Conservation (phyloP, 495 filamentous ascomycete species). For the Mytilinidion resinicola region DNA sequence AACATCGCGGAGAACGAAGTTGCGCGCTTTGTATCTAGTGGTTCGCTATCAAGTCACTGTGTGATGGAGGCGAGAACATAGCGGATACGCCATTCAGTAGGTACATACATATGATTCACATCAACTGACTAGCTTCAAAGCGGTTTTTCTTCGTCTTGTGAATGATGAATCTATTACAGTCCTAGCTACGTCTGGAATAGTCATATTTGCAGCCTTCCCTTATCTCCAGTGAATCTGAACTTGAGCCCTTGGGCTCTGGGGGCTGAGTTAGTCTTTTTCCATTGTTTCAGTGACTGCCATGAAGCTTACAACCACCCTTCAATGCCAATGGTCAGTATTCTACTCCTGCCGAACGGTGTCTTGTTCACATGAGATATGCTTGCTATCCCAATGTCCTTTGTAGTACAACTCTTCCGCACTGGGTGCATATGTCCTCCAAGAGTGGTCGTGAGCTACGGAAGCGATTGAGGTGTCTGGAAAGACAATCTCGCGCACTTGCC, state of each 20-base stretch:
- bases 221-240: slow-evolving; percentile 58
- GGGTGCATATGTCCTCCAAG: slow-evolving; percentile 48
- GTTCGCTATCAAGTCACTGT: no score
- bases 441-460: slow-evolving; percentile 13
- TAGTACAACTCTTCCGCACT: slow-evolving; percentile 58
- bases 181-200: no score
- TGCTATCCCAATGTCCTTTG: slow-evolving; percentile 64
- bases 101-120: no score
- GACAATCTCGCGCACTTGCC: slow-evolving; percentile 41
- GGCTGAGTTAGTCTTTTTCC: background rate
- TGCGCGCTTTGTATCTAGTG: no score
- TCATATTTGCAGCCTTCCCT: slow-evolving; percentile 18
- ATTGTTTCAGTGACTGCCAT: background rate
- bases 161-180: no score
- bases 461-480: slow-evolving; percentile 46
- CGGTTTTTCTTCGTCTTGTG: no score
- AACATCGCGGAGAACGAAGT: no score
- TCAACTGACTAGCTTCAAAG: no score
- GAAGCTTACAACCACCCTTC: slow-evolving; percentile 35
- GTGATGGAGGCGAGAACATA: no score
- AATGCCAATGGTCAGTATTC: background rate
- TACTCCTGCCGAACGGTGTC: background rate
- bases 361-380: slow-evolving; percentile 50
- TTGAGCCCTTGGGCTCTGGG: slow-evolving; percentile 54
- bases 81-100: no score